Evolutionary conservation across 306 rosid species (phyloP).

Genomic region (Alnus rubra): DNA sequence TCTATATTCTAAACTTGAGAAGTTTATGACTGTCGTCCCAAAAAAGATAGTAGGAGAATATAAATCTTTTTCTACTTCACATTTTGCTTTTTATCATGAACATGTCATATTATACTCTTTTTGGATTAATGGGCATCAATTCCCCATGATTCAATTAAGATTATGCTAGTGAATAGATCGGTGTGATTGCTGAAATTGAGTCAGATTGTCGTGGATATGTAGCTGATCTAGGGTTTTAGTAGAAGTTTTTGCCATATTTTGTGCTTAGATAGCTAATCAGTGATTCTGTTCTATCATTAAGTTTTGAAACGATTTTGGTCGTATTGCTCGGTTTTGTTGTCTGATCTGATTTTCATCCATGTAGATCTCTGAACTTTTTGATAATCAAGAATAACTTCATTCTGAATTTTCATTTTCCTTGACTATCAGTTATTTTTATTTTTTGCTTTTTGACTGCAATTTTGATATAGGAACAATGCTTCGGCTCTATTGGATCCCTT

Average conservation of each 20-base stretch:
- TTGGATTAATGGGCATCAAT: too few species aligned
- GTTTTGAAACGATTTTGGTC: neutral
- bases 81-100: too few species aligned
- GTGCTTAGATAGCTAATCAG: neutral
- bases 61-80: too few species aligned
- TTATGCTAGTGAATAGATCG: neutral
- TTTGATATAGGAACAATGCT: neutral
- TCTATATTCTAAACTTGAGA: too few species aligned
- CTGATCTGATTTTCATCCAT: conserved; percentile 34
- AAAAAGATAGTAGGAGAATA: too few species aligned
- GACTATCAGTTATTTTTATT: neutral
- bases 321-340: conserved; percentile 19
- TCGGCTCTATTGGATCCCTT: neutral
- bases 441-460: neutral
- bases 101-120: too few species aligned
- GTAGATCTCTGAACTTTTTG: conserved; percentile 24
- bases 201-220: conserved; percentile 22
- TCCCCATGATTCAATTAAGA: too few species aligned
- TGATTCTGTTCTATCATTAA: conserved; percentile 25
- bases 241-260: neutral
- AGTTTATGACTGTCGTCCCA: too few species aligned
- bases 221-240: conserved; percentile 40
- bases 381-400: neutral
- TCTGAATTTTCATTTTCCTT: neutral
- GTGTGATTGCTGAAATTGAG: conserved; percentile 20